Percentiles rank a stretch among this genome's conserved stretches.
Evolutionary conservation across 2,329 filamentous ascomycete species (phyloP).

Genomic region (Truncatella angustata): DNA sequence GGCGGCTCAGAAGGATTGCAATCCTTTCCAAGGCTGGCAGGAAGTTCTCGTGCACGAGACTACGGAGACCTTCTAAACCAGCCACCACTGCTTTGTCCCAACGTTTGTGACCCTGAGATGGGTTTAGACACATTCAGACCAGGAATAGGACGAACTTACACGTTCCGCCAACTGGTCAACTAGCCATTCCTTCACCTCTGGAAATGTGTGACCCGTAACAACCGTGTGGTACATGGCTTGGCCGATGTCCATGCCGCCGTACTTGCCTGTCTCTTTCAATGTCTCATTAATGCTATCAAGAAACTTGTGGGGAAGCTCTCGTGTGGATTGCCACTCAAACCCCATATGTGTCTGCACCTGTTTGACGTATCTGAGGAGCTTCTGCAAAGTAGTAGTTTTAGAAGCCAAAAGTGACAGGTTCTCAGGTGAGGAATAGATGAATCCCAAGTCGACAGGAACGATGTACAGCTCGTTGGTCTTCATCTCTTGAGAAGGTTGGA

Average conservation of each 20-base stretch:
- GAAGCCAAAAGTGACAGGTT: slow-evolving; percentile 82
- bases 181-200: slow-evolving; percentile 80
- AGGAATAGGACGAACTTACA: slow-evolving; percentile 44
- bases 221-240: slow-evolving; percentile 81
- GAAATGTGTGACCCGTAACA: slow-evolving; percentile 76
- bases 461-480: slow-evolving; percentile 50
- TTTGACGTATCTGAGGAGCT: slow-evolving; percentile 78
- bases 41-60: slow-evolving; percentile 81
- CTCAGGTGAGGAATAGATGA: slow-evolving; percentile 74
- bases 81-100: slow-evolving; percentile 87
- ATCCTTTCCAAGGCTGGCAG: slow-evolving; percentile 84
- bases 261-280: slow-evolving; percentile 58
- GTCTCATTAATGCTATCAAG: slow-evolving; percentile 75
- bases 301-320: slow-evolving; percentile 77
- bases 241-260: slow-evolving; percentile 61
- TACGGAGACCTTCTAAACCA: slow-evolving; percentile 74
- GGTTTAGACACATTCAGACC: neutral
- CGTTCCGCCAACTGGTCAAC: slow-evolving; percentile 78
- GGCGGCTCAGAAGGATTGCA: slow-evolving; percentile 74
- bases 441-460: slow-evolving; percentile 80
- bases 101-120: slow-evolving; percentile 74
- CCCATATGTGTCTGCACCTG: slow-evolving; percentile 78
- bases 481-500: slow-evolving; percentile 42
- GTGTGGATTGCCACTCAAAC: slow-evolving; percentile 78
- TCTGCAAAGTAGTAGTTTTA: slow-evolving; percentile 84